A percentile compares a stretch with the other conserved stretches of the same genome.
Conservation (phyloP, 345 rosid genomes). For the Citrus sinensis region DNA sequence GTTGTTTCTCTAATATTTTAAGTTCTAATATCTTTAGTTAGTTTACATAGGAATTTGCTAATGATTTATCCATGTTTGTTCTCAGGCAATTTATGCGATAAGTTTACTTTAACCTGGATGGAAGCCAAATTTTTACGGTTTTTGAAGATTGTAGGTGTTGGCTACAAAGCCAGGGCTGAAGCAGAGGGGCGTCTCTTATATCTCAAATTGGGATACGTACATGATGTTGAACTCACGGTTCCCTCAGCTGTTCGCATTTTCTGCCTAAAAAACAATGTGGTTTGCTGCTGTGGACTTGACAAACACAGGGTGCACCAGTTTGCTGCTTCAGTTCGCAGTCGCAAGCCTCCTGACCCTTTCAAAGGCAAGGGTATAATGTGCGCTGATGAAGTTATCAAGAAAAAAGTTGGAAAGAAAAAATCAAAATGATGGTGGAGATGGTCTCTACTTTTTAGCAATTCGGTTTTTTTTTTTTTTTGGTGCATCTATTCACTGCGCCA, state of each 20-base stretch:
- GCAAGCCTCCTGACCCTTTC: slow-evolving; percentile 76
- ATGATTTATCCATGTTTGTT: not conserved
- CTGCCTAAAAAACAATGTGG: slow-evolving; percentile 81
- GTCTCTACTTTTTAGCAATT: no score
- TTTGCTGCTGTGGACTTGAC: slow-evolving; percentile 65
- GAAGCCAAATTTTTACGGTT: slow-evolving; percentile 67
- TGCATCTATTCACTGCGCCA: no score
- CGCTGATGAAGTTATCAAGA: no score
- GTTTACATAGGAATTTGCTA: not conserved
- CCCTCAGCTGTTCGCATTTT: slow-evolving; percentile 78
- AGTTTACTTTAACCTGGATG: slow-evolving; percentile 24
- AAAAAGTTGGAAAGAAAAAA: slow-evolving; percentile 13
- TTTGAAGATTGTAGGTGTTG: slow-evolving; percentile 76
- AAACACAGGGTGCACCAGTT: slow-evolving; percentile 53
- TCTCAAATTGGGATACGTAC: slow-evolving; percentile 80
- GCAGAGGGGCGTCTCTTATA: slow-evolving; percentile 50
- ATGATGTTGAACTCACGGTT: slow-evolving; percentile 73
- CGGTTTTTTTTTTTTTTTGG: no score
- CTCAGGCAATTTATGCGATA: slow-evolving; percentile 1
- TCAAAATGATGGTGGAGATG: slow-evolving; percentile 39
- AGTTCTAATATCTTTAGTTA: not conserved
- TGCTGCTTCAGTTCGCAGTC: no score
- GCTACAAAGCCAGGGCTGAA: slow-evolving; percentile 82
- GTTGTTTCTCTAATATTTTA: not conserved
- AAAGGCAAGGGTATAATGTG: not conserved